Conservation (phyloP, 2,329 filamentous ascomycete genomes). For the Dothistroma septosporum region DNA sequence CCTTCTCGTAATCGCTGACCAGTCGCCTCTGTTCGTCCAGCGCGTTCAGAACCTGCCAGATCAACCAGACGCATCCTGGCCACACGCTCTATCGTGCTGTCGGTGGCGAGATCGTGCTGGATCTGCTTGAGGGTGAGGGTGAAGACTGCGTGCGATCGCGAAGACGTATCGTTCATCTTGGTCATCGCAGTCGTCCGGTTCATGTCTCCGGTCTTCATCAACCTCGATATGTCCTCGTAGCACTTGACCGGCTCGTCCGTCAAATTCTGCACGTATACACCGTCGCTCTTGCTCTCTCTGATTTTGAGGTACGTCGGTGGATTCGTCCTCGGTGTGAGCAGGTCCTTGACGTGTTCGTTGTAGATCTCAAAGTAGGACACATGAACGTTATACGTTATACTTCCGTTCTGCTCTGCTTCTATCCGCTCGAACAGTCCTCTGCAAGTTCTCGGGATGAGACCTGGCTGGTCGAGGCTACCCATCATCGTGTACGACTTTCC, state of each 20-base stretch:
- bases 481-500: slow-evolving; percentile 99
- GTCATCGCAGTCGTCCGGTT: slow-evolving; percentile 88
- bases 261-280: slow-evolving; percentile 93
- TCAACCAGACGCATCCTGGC: slow-evolving; percentile 93
- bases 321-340: slow-evolving; percentile 75
- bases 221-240: slow-evolving; percentile 78
- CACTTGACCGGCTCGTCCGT: slow-evolving; percentile 89
- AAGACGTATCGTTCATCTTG: slow-evolving; percentile 99
- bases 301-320: slow-evolving; percentile 93
- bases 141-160: slow-evolving; percentile 93
- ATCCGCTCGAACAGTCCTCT: slow-evolving; percentile 95
- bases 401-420: slow-evolving; percentile 75
- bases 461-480: slow-evolving; percentile 79
- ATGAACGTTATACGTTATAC: slow-evolving; percentile 93
- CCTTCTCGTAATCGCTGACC: slow-evolving; percentile 87
- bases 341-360: slow-evolving; percentile 95
- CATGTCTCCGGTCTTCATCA: slow-evolving; percentile 84
- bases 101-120: slow-evolving; percentile 93
- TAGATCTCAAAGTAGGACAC: slow-evolving; percentile 99
- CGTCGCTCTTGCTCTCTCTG: slow-evolving; percentile 88
- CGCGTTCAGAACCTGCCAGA: slow-evolving; percentile 88
- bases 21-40: slow-evolving; percentile 92
- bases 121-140: slow-evolving; percentile 98
- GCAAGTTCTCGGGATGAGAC: slow-evolving; percentile 90
- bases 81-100: slow-evolving; percentile 92